Percentiles rank a stretch among this genome's conserved stretches.
Evolutionary conservation across 2,329 filamentous ascomycete species (phyloP).

Genomic region (Penicillium sp.): DNA sequence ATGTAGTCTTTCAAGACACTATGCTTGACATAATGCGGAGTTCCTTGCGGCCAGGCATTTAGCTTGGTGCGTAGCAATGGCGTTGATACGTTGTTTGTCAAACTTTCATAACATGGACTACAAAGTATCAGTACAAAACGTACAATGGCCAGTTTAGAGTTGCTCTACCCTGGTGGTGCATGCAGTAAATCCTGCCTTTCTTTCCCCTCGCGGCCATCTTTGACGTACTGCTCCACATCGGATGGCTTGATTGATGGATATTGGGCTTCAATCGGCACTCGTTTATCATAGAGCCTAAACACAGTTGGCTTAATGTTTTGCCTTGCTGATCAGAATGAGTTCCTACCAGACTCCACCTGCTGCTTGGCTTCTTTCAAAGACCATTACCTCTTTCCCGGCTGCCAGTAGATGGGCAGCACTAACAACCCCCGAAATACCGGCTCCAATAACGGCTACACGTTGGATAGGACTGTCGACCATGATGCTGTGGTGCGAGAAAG

Average conservation of each 20-base stretch:
- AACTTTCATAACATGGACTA: constrained; percentile 54
- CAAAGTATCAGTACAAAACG: neutral
- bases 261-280: constrained; percentile 47
- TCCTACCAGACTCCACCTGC: constrained; percentile 59
- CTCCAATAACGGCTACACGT: constrained; percentile 50
- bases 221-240: constrained; percentile 28
- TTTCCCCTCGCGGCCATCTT: constrained; percentile 16
- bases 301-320: neutral
- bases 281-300: constrained; percentile 53
- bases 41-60: constrained; percentile 59
- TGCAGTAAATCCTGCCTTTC: constrained; percentile 22
- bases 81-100: constrained; percentile 57
- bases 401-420: constrained; percentile 49
- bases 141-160: neutral
- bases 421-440: constrained; percentile 53
- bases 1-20: constrained; percentile 60
- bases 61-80: constrained; percentile 51
- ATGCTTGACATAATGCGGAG: constrained; percentile 61
- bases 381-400: constrained; percentile 50
- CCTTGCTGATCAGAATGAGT: neutral
- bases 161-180: constrained; percentile 52
- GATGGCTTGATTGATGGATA: constrained; percentile 46
- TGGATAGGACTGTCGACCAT: constrained; percentile 23
- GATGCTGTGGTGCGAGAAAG: neutral
- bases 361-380: constrained; percentile 55